Percentiles rank a stretch among this genome's conserved stretches.
Evolutionary conservation across 345 rosid genomes (phyloP).

Genomic region (Turnera subulata): DNA sequence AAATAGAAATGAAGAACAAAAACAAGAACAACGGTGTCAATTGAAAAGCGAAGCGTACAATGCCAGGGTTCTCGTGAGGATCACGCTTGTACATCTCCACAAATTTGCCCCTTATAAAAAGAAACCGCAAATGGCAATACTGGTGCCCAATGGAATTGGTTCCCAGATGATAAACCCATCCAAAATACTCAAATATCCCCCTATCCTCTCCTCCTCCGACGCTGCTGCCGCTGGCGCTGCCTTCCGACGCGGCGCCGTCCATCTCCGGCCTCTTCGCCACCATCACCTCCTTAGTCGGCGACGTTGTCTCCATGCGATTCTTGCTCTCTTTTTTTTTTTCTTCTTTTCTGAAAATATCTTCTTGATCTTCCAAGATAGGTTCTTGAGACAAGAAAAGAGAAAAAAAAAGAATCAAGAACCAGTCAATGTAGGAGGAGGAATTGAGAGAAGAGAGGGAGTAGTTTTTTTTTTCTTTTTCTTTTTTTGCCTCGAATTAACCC

Average conservation of each 20-base stretch:
- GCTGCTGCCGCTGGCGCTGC: slow-evolving; percentile 4
- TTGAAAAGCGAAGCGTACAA: slow-evolving; percentile 42
- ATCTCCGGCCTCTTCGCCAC: slow-evolving; percentile 2
- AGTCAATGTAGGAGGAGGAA: too few species aligned
- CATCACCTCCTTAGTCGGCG: neutral
- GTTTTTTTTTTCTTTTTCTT: too few species aligned
- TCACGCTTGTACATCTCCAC: slow-evolving; percentile 90
- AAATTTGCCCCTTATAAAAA: slow-evolving; percentile 67
- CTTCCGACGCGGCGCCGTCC: slow-evolving; percentile 10
- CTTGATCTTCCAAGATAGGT: too few species aligned
- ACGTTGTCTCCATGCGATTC: neutral
- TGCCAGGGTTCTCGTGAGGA: slow-evolving; percentile 82
- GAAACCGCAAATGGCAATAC: slow-evolving; percentile 69
- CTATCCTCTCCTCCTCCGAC: slow-evolving; percentile 15
- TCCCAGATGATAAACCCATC: slow-evolving; percentile 85
- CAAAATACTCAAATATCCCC: slow-evolving; percentile 52
- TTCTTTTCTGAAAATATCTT: neutral
- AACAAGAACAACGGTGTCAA: neutral
- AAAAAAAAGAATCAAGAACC: neutral
- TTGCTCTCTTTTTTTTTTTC: neutral
- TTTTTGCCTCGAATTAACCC: too few species aligned
- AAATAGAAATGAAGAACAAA: neutral
- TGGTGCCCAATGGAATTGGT: slow-evolving; percentile 76
- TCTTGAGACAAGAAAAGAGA: too few species aligned
- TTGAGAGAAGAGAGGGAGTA: too few species aligned